A percentile compares a stretch with the other conserved stretches of the same genome.
Evolutionary conservation across 169 alveolate species (phyloP).

Genomic region (Plasmodium chabaudi): DNA sequence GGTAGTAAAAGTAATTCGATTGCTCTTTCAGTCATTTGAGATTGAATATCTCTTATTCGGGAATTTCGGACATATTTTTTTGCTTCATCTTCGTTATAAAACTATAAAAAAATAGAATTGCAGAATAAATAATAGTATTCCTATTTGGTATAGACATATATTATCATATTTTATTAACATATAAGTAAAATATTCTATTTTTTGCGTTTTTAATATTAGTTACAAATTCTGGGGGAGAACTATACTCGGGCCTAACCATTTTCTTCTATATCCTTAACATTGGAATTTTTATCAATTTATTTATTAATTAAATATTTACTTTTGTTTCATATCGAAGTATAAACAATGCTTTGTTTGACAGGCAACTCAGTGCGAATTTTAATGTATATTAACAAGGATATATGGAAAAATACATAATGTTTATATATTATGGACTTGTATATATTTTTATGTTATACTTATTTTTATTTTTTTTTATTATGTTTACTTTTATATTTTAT

Average conservation of each 20-base stretch:
- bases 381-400: no score
- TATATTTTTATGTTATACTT: no score
- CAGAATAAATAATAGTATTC: not conserved
- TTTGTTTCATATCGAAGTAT: slow-evolving; percentile 7
- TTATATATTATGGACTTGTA: no score
- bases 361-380: no score
- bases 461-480: no score
- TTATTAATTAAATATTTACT: not conserved
- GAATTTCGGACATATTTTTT: slow-evolving; percentile 91
- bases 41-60: slow-evolving; percentile 93
- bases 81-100: slow-evolving; percentile 93
- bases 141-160: not conserved
- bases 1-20: slow-evolving; percentile 90
- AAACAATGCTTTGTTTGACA: not conserved
- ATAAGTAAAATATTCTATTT: not conserved
- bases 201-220: not conserved
- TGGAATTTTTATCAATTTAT: slow-evolving; percentile 1
- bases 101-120: slow-evolving; percentile 77
- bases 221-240: slow-evolving; percentile 75
- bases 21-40: slow-evolving; percentile 95
- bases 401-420: no score
- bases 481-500: no score
- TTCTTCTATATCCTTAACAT: slow-evolving; percentile 4
- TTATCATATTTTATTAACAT: not conserved
- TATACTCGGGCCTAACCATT: slow-evolving; percentile 75